Conservation (phyloP, 2,329 filamentous ascomycete genomes). For the Scortechinia acanthostroma region DNA sequence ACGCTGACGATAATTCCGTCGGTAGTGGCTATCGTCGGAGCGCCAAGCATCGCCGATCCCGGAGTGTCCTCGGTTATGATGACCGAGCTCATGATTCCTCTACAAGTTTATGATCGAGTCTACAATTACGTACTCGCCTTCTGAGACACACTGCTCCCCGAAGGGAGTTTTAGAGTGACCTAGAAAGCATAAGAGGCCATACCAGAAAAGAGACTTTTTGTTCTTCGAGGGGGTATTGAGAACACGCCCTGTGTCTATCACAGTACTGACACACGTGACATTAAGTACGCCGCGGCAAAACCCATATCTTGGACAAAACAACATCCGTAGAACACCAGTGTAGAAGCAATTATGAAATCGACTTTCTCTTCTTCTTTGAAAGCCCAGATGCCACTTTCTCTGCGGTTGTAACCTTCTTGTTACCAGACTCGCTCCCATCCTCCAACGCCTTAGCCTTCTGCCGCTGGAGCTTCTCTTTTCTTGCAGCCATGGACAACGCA, state of each 20-base stretch:
- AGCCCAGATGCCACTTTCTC: too few species aligned
- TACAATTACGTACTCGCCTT: background rate
- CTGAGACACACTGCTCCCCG: too few species aligned
- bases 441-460: conserved; percentile 36
- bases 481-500: conserved; percentile 10
- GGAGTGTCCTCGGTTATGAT: conserved; percentile 20
- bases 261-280: conserved; percentile 17
- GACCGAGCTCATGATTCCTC: background rate
- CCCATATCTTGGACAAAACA: conserved; percentile 11
- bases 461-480: conserved; percentile 37
- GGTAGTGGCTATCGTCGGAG: conserved; percentile 21
- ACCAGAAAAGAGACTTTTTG: conserved; percentile 9
- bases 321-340: conserved; percentile 9
- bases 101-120: too few species aligned
- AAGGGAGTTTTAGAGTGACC: too few species aligned
- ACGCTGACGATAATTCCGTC: too few species aligned
- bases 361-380: conserved; percentile 28
- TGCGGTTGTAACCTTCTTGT: conserved; percentile 10
- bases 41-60: conserved; percentile 22
- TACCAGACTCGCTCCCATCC: conserved; percentile 23
- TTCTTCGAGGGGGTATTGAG: conserved; percentile 13
- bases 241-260: conserved; percentile 11
- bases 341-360: conserved; percentile 22
- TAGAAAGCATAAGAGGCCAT: too few species aligned
- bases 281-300: conserved; percentile 20